phyloP scores from a whole-genome alignment of 176 grass and related monocot genomes.

The Cenchrus americanus region DNA sequence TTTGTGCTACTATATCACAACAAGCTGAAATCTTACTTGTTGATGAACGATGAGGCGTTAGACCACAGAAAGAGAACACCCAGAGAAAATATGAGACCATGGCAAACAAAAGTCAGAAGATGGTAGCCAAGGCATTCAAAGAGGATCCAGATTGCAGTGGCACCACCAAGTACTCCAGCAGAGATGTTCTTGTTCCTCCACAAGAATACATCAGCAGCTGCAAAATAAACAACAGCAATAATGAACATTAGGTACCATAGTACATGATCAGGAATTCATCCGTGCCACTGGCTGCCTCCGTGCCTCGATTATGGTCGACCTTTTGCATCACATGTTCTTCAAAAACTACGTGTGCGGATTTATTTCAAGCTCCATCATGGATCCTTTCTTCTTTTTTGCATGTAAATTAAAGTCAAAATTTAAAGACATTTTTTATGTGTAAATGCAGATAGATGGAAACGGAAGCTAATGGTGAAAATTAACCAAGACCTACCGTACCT shows the following conservation, averaged over 20 bases:
- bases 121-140: slow-evolving; percentile 91
- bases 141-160: slow-evolving; percentile 73
- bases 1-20: not conserved
- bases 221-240: slow-evolving; percentile 40
- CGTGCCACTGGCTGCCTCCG: too few relatives aligned
- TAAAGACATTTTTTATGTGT: too few relatives aligned
- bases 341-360: not conserved
- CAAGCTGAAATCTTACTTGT: slow-evolving; percentile 61
- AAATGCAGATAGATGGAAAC: not conserved
- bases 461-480: not conserved
- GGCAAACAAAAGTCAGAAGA: slow-evolving; percentile 77
- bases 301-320: too few relatives aligned
- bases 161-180: slow-evolving; percentile 74
- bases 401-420: too few relatives aligned
- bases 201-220: slow-evolving; percentile 91
- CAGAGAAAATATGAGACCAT: slow-evolving; percentile 85
- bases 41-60: slow-evolving; percentile 74
- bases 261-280: not conserved
- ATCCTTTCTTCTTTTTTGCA: not conserved
- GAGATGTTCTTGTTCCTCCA: slow-evolving; percentile 97
- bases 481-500: too few relatives aligned
- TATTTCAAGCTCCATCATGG: not conserved
- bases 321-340: not conserved
- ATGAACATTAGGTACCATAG: not conserved
- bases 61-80: too few relatives aligned